phyloP scores from a whole-genome alignment of 2,329 filamentous ascomycete species.

The Amphichorda felina region DNA sequence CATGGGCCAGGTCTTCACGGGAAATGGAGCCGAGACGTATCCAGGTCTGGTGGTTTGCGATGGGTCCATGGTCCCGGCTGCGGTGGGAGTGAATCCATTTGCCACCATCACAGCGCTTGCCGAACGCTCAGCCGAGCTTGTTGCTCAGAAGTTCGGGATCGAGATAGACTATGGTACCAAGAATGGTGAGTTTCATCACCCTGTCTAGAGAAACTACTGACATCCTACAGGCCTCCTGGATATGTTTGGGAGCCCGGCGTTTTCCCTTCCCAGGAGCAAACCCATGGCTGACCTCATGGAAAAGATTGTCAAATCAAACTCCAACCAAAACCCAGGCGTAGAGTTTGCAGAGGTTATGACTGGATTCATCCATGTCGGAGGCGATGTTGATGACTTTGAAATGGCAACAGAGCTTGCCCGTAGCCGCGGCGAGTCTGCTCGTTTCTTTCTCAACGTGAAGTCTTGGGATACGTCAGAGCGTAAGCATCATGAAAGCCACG shows the following conservation, averaged over 20 bases:
- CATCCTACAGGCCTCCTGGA: constrained; percentile 27
- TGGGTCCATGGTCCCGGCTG: constrained; percentile 46
- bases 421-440: constrained; percentile 2
- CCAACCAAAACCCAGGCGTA: constrained; percentile 34
- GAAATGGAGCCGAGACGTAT: constrained; percentile 36
- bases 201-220: not conserved
- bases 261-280: constrained; percentile 13
- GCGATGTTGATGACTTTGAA: constrained; percentile 3
- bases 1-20: constrained; percentile 45
- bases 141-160: constrained; percentile 27
- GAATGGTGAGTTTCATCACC: constrained; percentile 1
- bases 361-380: constrained; percentile 44
- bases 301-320: constrained; percentile 27
- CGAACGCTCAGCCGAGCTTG: constrained; percentile 46
- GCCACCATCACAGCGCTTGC: constrained; percentile 60
- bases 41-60: constrained; percentile 50
- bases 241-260: constrained; percentile 39
- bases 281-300: constrained; percentile 7
- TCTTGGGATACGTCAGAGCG: constrained; percentile 3
- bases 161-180: constrained; percentile 32
- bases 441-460: constrained; percentile 3
- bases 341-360: constrained; percentile 55
- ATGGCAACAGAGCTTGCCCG: constrained; percentile 2
- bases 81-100: constrained; percentile 54
- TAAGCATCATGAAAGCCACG: not conserved